Evolutionary conservation across 345 rosid species (phyloP), one percentile per base, ranked within the genome.

Genomic region (Syzygium grande): DNA sequence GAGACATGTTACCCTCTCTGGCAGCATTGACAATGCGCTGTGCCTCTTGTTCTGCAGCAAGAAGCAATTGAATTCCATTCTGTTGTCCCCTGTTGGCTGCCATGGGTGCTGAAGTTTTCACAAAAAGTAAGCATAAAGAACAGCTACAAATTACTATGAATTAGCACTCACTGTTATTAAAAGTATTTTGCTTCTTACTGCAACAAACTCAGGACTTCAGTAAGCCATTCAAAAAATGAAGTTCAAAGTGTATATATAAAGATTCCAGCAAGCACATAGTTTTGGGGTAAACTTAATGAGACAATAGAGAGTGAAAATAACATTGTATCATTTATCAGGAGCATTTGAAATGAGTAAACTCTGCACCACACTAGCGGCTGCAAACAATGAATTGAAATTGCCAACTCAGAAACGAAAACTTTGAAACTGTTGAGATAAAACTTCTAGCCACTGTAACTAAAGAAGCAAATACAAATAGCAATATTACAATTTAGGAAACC

Each of bases 41-140:
- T 87, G 97, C 94, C 88, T 93, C 95, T 89, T 94, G 93, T 65
- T 95, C 95, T 1, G 95, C 93, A 90, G 92, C 91, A 84, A 93
- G 94, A 87, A 95, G 88, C 65, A 85, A 92, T 61, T 94, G 96
- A 87, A 95, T 95, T 90, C 97, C 96, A 88, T 93, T 90, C 12
- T 13, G 49, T 85, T 92, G 95, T 68, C 94, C 90, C 87, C 94
- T 88, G 86, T 52, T 88, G 89, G 92, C 85, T 86, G 90, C 94
- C 95, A 94, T 95, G 29, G 85, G 86, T 87, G 78, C 85, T 86
- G 86, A 43, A 84, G 19, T 83, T 52, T 85, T 53, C 77, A 29
- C 41, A 38, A 14, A 19, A 84, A 29, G 51, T 43, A 30, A 43
- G 27, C 29, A 53, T 16, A 52, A 41, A 11, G 87, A 79, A 77